Base-by-base conservation (phyloP, 2,329 filamentous ascomycete genomes). In the Pyrenophora seminiperda region DNA sequence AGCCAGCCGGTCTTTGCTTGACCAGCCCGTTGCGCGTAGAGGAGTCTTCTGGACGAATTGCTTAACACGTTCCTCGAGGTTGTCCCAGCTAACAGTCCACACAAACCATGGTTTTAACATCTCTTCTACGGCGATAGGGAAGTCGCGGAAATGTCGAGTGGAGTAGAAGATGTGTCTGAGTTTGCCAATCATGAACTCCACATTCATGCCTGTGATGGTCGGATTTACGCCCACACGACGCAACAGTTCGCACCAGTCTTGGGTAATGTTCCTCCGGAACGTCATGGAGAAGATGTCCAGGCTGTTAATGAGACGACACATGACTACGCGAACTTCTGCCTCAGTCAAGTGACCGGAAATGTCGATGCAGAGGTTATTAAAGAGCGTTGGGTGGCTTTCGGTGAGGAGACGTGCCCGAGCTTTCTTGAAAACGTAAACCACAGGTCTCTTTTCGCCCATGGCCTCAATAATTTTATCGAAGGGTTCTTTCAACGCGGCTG, bases 311-410 rank as follows among this genome's bases (percentile, higher is more conserved):
- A 66, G 14, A 7, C 67, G 63, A 14, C 44, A 40, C 7, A 70
- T 34, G 18, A 63, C 50, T 6, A 69, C 61, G 11, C 61, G 62
- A 5, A 45, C 41, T 50, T 70, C 63, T 42, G 60, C 59, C 18
- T 47, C 36, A 1, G 53, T 59, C 9, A 66, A 40, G 10, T 67
- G 47, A 10, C 65, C 64, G 7, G 44, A 19, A 10, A 70, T 61
- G 36, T 69, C 64, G n/a, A 66, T 36, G 45, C 47, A 9, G 56
- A 45, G 9, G 31, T 7, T 20, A 41, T 38, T 18, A 39, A 61
- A 63, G 5, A 56, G 13, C 5, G 41, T 33, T n/a, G 59, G 58
- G 11, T 53, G 54, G 7, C 41, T 54, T 15, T 63, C 53, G 15
- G 51, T 50, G 29, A 56, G 45, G 4, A 68, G 49, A 19, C 63